phyloP scores from a whole-genome alignment of 306 rosid genomes.

The Ochetophila trinervis region DNA sequence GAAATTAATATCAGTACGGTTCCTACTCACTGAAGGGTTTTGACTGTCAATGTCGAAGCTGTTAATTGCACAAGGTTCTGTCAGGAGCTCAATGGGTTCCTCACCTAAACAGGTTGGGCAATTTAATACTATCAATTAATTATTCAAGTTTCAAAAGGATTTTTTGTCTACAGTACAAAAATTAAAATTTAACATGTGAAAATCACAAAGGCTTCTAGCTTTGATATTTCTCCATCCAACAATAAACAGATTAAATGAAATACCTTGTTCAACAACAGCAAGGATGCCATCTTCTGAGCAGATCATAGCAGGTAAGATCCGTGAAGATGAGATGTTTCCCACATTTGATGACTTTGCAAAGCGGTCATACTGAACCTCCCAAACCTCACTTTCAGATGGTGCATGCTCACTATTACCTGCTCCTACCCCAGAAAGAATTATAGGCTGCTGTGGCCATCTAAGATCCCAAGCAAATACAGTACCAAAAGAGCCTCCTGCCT shows the following conservation, averaged over 20 bases:
- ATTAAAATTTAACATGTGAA: conserved; percentile 2
- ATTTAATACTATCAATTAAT: conserved; percentile 13
- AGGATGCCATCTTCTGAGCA: conserved; percentile 96
- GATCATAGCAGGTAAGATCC: conserved; percentile 74
- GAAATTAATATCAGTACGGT: conserved; percentile 4
- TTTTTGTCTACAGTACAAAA: neutral
- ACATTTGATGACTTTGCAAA: conserved; percentile 44
- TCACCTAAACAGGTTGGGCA: conserved; percentile 44
- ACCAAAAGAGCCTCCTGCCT: conserved; percentile 94
- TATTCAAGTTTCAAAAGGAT: conserved; percentile 1
- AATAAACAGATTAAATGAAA: conserved; percentile 1
- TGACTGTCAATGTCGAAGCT: conserved; percentile 84
- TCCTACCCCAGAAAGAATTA: conserved; percentile 72
- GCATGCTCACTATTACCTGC: conserved; percentile 42
- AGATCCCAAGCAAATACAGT: conserved; percentile 97
- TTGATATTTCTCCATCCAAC: conserved; percentile 9
- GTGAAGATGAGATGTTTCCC: conserved; percentile 59
- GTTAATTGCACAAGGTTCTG: conserved; percentile 94
- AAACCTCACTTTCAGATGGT: conserved; percentile 86
- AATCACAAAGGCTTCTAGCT: conserved; percentile 10
- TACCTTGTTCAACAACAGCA: conserved; percentile 80
- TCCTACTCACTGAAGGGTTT: conserved; percentile 71
- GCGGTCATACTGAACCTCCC: conserved; percentile 93
- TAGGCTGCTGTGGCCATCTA: conserved; percentile 80
- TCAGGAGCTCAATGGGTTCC: conserved; percentile 70